phyloP scores from a whole-genome alignment of 2,329 filamentous ascomycete genomes.

The Alternaria sp. region DNA sequence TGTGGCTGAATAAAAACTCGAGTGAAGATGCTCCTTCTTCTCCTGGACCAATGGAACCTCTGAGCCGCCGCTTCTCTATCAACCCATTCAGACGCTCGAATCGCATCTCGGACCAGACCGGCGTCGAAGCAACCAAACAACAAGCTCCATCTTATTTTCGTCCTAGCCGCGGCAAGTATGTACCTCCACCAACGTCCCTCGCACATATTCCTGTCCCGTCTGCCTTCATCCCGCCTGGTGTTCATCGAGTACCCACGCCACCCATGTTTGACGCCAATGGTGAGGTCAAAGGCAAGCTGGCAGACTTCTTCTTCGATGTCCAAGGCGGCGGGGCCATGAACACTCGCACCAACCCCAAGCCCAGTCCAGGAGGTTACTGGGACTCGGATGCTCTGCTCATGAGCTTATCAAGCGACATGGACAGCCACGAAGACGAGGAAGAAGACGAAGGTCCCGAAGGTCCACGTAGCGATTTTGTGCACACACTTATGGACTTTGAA shows the following conservation, averaged over 20 bases:
- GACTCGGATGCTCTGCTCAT: slow-evolving; percentile 50
- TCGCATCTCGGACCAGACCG: slow-evolving; percentile 20
- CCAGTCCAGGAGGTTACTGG: slow-evolving; percentile 39
- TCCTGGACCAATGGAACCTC: slow-evolving; percentile 7
- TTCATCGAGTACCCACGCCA: slow-evolving; percentile 39
- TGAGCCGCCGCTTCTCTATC: slow-evolving; percentile 21
- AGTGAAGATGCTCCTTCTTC: slow-evolving; percentile 23
- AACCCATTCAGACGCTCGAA: slow-evolving; percentile 33
- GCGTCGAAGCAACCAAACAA: slow-evolving; percentile 19
- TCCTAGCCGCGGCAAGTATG: slow-evolving; percentile 1
- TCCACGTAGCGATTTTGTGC: background rate
- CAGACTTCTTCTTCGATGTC: slow-evolving; percentile 48
- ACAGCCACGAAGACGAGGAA: slow-evolving; percentile 15
- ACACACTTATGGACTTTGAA: slow-evolving; percentile 8
- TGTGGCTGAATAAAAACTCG: slow-evolving; percentile 27
- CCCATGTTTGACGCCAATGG: slow-evolving; percentile 33
- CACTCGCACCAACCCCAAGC: slow-evolving; percentile 13
- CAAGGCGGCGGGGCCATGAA: slow-evolving; percentile 17
- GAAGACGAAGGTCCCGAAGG: slow-evolving; percentile 41
- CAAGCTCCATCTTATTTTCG: background rate
- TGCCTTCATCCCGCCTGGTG: slow-evolving; percentile 40
- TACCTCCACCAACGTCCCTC: slow-evolving; percentile 10
- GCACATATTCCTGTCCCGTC: slow-evolving; percentile 34
- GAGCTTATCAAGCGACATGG: slow-evolving; percentile 35
- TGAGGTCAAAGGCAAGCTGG: slow-evolving; percentile 42